A percentile compares a stretch with the other conserved stretches of the same genome.
Evolutionary conservation across 176 grass and related monocot genomes (phyloP).

Genomic region (Pontederia crassipes): DNA sequence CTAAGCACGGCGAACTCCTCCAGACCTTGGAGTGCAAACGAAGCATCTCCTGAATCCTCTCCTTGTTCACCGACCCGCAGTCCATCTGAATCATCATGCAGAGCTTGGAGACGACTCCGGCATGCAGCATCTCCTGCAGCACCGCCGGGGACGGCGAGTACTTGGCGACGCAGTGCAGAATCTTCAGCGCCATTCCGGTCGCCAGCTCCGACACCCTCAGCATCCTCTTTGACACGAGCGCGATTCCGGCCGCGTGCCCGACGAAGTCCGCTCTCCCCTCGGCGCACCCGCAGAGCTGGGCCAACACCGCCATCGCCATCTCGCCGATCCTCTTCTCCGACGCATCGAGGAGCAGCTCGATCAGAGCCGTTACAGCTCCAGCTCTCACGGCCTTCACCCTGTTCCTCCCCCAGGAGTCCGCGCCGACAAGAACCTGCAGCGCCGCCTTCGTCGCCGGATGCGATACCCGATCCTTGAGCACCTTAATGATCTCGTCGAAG

Average conservation of each 20-base stretch:
- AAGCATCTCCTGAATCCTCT: conserved; percentile 29
- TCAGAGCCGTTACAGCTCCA: conserved; percentile 36
- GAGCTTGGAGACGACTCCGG: conserved; percentile 52
- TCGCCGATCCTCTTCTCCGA: conserved; percentile 26
- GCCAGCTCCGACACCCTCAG: conserved; percentile 34
- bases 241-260: conserved; percentile 34
- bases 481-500: conserved; percentile 29
- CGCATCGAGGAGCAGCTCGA: conserved; percentile 35
- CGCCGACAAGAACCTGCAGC: conserved; percentile 38
- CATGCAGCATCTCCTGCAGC: conserved; percentile 39
- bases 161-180: conserved; percentile 18
- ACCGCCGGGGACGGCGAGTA: conserved; percentile 21
- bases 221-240: conserved; percentile 37
- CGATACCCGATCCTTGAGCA: conserved; percentile 27
- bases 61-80: conserved; percentile 32
- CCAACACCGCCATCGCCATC: conserved; percentile 34
- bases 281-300: conserved; percentile 38
- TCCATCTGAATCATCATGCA: conserved; percentile 53
- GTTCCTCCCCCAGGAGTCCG: conserved; percentile 47
- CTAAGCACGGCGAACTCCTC: conserved; percentile 36
- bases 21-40: conserved; percentile 35
- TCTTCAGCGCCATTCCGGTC: conserved; percentile 31
- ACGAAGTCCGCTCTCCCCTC: conserved; percentile 37
- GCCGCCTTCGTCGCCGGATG: conserved; percentile 44
- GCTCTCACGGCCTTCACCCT: conserved; percentile 45